Conservation (phyloP, 805 yeast genomes). For the Pichia californica region DNA sequence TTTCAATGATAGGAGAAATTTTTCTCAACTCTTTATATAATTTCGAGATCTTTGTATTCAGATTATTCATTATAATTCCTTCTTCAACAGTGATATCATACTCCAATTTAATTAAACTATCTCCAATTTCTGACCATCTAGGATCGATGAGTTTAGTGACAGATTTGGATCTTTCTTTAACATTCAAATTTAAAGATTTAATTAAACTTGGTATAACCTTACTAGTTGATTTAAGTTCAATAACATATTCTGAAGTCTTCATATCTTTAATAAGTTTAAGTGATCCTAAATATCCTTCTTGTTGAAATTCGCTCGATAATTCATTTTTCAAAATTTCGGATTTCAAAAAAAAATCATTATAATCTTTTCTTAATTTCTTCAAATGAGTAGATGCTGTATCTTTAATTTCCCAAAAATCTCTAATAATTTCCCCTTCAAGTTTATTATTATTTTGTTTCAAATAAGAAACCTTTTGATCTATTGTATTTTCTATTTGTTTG, state of each 20-base stretch:
- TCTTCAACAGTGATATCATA: constrained; percentile 52
- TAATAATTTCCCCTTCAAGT: constrained; percentile 21
- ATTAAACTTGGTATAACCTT: constrained; percentile 18
- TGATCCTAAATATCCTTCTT: constrained; percentile 22
- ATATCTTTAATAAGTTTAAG: constrained; percentile 21
- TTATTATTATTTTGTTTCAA: constrained; percentile 14
- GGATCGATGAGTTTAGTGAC: constrained; percentile 32
- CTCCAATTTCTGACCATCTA: constrained; percentile 51
- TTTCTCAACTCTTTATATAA: constrained; percentile 41
- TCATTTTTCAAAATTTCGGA: constrained; percentile 9
- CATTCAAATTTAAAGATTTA: constrained; percentile 10
- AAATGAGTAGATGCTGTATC: constrained; percentile 18
- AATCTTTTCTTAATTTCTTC: constrained; percentile 15
- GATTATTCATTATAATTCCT: constrained; percentile 38
- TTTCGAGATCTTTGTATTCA: constrained; percentile 42
- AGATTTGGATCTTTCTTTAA: constrained; percentile 23
- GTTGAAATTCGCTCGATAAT: constrained; percentile 9
- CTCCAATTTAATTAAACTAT: constrained; percentile 37
- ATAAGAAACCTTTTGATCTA: constrained; percentile 16
- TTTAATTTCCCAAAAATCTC: constrained; percentile 23
- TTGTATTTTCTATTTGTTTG: constrained; percentile 25
- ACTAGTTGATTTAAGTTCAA: constrained; percentile 23
- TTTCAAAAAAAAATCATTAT: constrained; percentile 14
- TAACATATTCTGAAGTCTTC: constrained; percentile 22
- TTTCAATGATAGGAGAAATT: constrained; percentile 46